A percentile compares a stretch with the other conserved stretches of the same genome.
These are phyloP conservation scores for Emmonsiellopsis sp. DNA, from an alignment of 2,329 filamentous ascomycete genomes.

Conservation along the genomic window DNA sequence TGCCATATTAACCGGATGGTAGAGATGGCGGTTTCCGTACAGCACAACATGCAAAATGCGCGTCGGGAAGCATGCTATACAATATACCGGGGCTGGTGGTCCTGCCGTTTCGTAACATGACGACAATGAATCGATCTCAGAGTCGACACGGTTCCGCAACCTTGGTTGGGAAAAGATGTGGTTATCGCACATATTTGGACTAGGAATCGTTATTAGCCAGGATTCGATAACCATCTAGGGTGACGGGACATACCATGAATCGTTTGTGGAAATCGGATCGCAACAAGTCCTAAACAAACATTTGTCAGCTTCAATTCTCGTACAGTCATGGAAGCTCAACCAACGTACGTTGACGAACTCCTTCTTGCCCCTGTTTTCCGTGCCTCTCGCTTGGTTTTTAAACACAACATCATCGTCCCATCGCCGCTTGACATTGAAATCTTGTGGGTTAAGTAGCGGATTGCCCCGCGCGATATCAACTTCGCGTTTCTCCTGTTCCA, in stretches of 20 bases:
- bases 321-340: constrained; percentile 11
- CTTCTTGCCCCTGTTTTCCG: constrained; percentile 83
- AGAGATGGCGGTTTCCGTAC: no score
- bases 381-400: constrained; percentile 94
- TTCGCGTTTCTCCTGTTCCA: constrained; percentile 75
- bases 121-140: background rate
- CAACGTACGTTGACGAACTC: constrained; percentile 84
- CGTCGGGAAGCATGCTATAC: no score
- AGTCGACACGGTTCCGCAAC: background rate
- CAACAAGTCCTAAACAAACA: constrained; percentile 57
- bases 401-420: constrained; percentile 99
- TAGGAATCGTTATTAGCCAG: background rate
- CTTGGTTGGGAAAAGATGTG: background rate
- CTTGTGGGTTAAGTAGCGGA: constrained; percentile 75
- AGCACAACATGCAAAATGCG: no score
- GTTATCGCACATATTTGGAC: background rate
- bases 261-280: constrained; percentile 95
- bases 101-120: no score
- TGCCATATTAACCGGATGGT: no score
- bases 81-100: no score
- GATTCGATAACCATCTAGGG: background rate
- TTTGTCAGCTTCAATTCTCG: constrained; percentile 13
- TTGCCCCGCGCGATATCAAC: constrained; percentile 87
- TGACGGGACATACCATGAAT: constrained; percentile 57
- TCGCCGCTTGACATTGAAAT: constrained; percentile 75